phyloP scores from a whole-genome alignment of 2,329 filamentous ascomycete genomes.

The Escovopsis sp. region DNA sequence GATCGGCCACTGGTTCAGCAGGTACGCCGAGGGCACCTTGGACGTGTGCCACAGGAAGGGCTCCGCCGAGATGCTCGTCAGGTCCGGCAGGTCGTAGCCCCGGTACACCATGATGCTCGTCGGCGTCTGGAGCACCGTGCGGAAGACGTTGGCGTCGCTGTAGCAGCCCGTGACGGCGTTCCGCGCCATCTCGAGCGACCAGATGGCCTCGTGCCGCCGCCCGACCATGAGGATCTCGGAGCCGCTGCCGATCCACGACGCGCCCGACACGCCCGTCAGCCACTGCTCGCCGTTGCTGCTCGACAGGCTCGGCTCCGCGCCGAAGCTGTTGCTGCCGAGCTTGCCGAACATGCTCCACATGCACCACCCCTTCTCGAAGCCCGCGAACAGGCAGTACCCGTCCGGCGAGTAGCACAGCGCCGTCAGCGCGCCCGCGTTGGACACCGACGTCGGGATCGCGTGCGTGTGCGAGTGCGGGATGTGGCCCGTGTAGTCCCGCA shows the following conservation, averaged over 20 bases:
- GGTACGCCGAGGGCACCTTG: slow-evolving; percentile 69
- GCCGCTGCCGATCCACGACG: slow-evolving; percentile 75
- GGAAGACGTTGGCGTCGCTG: slow-evolving; percentile 76
- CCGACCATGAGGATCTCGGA: slow-evolving; percentile 69
- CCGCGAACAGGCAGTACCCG: slow-evolving; percentile 89
- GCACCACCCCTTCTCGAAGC: slow-evolving; percentile 84
- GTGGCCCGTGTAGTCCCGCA: slow-evolving; percentile 84
- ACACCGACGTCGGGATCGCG: slow-evolving; percentile 48
- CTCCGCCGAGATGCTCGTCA: slow-evolving; percentile 84
- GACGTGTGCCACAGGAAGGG: slow-evolving; percentile 90
- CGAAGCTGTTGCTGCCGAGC: slow-evolving; percentile 70
- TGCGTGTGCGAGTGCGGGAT: slow-evolving; percentile 77
- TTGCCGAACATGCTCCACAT: slow-evolving; percentile 98
- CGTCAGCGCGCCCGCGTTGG: slow-evolving; percentile 54
- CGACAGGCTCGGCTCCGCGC: slow-evolving; percentile 47
- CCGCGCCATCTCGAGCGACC: slow-evolving; percentile 80
- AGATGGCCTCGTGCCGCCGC: slow-evolving; percentile 60
- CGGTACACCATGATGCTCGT: slow-evolving; percentile 83
- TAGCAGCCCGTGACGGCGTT: slow-evolving; percentile 90
- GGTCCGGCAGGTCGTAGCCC: slow-evolving; percentile 79
- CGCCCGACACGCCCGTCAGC: slow-evolving; percentile 64
- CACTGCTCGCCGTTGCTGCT: slow-evolving; percentile 62
- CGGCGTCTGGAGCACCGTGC: slow-evolving; percentile 78
- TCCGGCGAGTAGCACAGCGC: slow-evolving; percentile 81
- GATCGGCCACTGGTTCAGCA: slow-evolving; percentile 89